phyloP scores from a whole-genome alignment of 2,329 filamentous ascomycete species.

The Penicillium decumbens region DNA sequence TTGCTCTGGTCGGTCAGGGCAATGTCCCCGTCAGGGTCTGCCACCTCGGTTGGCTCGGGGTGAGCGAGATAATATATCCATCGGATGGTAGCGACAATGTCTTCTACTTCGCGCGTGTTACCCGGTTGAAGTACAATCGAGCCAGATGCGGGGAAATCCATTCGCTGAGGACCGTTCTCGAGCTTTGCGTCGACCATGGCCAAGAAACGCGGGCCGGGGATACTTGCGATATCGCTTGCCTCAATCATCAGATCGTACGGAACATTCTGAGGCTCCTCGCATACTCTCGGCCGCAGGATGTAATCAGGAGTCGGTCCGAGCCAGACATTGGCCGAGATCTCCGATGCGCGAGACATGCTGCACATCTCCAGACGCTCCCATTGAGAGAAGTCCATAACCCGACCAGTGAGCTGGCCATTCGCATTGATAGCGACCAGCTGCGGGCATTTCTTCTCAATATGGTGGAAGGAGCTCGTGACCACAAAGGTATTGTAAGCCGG shows the following conservation, averaged over 20 bases:
- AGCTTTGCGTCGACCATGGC: constrained; percentile 57
- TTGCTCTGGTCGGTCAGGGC: constrained; percentile 45
- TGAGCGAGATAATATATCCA: constrained; percentile 86
- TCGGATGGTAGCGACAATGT: constrained; percentile 76
- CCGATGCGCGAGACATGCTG: constrained; percentile 80
- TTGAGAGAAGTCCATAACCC: constrained; percentile 78
- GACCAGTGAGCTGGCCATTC: constrained; percentile 65
- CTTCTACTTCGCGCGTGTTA: constrained; percentile 77
- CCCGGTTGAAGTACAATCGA: constrained; percentile 81
- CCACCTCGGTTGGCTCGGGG: constrained; percentile 44
- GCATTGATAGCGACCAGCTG: constrained; percentile 73
- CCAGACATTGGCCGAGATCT: constrained; percentile 86
- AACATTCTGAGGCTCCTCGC: constrained; percentile 48
- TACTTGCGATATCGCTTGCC: constrained; percentile 75
- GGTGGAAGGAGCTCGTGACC: constrained; percentile 58
- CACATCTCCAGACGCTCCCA: constrained; percentile 92
- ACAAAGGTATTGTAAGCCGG: constrained; percentile 83
- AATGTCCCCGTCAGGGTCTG: constrained; percentile 54
- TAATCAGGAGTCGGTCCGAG: constrained; percentile 80
- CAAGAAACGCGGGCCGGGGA: constrained; percentile 66
- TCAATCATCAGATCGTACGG: constrained; percentile 79
- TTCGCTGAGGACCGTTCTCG: constrained; percentile 49
- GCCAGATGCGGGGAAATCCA: constrained; percentile 93
- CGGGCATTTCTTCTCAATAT: constrained; percentile 66
- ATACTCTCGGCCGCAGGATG: constrained; percentile 42